Evolutionary conservation across 2,329 filamentous ascomycete genomes (phyloP).

Genomic region (Colletotrichum spinosum): DNA sequence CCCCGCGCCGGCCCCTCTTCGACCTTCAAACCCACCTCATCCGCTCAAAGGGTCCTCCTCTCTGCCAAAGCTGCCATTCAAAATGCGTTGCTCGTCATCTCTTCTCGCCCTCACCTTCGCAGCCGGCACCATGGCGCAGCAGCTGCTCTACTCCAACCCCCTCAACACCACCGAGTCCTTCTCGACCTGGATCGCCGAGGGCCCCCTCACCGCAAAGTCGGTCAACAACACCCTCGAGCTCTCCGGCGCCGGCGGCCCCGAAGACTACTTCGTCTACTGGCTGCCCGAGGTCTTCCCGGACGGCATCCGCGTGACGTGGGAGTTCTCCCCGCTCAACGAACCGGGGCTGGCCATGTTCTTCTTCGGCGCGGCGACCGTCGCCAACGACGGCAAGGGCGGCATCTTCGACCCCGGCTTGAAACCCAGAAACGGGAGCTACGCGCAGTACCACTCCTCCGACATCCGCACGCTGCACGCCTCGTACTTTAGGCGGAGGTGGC

Average conservation of each 20-base stretch:
- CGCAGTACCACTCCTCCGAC: conserved; percentile 41
- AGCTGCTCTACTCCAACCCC: conserved; percentile 46
- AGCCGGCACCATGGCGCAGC: conserved; percentile 38
- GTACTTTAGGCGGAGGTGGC: conserved; percentile 41
- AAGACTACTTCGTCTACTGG: conserved; percentile 48
- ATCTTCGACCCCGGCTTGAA: conserved; percentile 44
- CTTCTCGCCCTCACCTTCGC: conserved; percentile 15
- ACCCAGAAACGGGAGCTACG: conserved; percentile 42
- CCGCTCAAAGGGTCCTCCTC: not conserved
- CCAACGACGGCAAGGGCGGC: conserved; percentile 39
- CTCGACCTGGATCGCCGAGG: conserved; percentile 45
- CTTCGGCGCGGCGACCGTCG: conserved; percentile 45
- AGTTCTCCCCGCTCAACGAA: conserved; percentile 45
- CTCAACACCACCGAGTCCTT: conserved; percentile 43
- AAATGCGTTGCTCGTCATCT: conserved; percentile 6
- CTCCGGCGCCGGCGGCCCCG: conserved; percentile 40
- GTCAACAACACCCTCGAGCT: conserved; percentile 45
- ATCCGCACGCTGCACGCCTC: conserved; percentile 40
- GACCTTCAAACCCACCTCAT: not conserved
- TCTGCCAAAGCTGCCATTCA: not conserved
- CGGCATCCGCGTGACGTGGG: conserved; percentile 47
- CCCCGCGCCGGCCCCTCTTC: not conserved
- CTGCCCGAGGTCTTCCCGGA: conserved; percentile 46
- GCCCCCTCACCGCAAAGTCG: conserved; percentile 42
- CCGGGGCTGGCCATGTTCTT: conserved; percentile 49